Evolutionary conservation across 1,139 yeast species (phyloP).

Genomic region (Kodamaea sp.): DNA sequence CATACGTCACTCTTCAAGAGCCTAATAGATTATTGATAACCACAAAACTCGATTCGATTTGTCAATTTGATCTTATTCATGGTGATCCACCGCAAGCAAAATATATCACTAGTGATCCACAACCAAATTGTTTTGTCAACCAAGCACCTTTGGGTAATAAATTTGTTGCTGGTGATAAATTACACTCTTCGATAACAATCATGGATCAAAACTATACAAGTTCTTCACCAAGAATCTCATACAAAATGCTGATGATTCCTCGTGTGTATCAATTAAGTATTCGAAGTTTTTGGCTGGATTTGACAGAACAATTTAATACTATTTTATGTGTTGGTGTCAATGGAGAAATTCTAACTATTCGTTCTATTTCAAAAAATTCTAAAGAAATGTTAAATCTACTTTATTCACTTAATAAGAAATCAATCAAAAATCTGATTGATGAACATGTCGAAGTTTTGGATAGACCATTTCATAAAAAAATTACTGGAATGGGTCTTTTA

Average conservation of each 20-base stretch:
- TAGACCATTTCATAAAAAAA: constrained; percentile 35
- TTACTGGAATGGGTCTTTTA: constrained; percentile 41
- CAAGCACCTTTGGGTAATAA: constrained; percentile 27
- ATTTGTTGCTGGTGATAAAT: constrained; percentile 40
- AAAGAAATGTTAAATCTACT: constrained; percentile 14
- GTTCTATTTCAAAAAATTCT: constrained; percentile 15
- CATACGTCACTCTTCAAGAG: constrained; percentile 27
- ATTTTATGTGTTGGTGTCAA: constrained; percentile 45
- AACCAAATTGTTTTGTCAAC: constrained; percentile 38
- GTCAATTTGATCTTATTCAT: constrained; percentile 20
- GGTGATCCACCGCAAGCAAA: constrained; percentile 1
- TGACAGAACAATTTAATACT: constrained; percentile 2
- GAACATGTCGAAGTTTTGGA: constrained; percentile 23
- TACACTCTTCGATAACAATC: constrained; percentile 35
- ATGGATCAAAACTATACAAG: constrained; percentile 17
- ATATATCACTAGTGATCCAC: constrained; percentile 29
- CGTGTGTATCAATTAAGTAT: constrained; percentile 32
- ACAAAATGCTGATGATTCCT: constrained; percentile 41
- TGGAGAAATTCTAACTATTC: constrained; percentile 43
- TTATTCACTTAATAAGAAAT: constrained; percentile 6
- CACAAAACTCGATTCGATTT: constrained; percentile 41
- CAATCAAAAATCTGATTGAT: constrained; percentile 7
- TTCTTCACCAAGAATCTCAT: constrained; percentile 8
- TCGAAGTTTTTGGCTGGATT: constrained; percentile 33
- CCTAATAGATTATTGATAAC: constrained; percentile 23